Evolutionary conservation across 129 eudicot genomes (phyloP), one percentile per base, ranked within the genome.

Genomic region (Lonicera japonica): DNA sequence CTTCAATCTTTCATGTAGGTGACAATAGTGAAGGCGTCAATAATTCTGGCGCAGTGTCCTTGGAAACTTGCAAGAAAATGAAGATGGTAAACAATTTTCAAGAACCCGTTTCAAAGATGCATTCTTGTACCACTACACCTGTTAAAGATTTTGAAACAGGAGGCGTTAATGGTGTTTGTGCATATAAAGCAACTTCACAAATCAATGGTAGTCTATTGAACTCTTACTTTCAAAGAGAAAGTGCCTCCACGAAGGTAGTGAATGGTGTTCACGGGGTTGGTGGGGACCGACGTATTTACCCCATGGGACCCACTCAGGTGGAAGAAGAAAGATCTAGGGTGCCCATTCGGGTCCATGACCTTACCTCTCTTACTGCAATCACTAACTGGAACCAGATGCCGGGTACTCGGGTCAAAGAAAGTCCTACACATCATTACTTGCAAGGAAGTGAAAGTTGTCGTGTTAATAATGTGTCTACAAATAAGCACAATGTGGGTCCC

Each of bases 1-100:
- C 74, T 71, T 63, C 74, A 19, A 16, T 70, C 41, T 41, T 75
- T 41, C 12, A 54, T 48, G 68, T 12, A 17, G 64, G 50, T 48
- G 54, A 54, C 10, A 39, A 60, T 66, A 39, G 24, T 6, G 62
- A 50, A 38, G 70, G 16, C n/a, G 46, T 65, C 61, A 58, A 64
- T 67, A 58, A 51, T 21, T 39, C 54, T 8, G 60, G 54, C 63
- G 60, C 50, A 21, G 25, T 56, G 41, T 25, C 53, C 56, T 53
- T 68, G 66, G 87, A 80, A 67, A 75, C 66, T 21, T 43, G 43
- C 67, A 82, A 85, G 83, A 82, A 66, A 73, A 64, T 47, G 65
- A 82, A 77, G 68, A 47, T 65, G 12, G 79, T 73, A 40, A 72
- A 75, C 69, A 70, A 29, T 62, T 43, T 41, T 58, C 70, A 77